Evolutionary conservation across 2,329 filamentous ascomycete species (phyloP).

Genomic region (Colletotrichum coccodes): DNA sequence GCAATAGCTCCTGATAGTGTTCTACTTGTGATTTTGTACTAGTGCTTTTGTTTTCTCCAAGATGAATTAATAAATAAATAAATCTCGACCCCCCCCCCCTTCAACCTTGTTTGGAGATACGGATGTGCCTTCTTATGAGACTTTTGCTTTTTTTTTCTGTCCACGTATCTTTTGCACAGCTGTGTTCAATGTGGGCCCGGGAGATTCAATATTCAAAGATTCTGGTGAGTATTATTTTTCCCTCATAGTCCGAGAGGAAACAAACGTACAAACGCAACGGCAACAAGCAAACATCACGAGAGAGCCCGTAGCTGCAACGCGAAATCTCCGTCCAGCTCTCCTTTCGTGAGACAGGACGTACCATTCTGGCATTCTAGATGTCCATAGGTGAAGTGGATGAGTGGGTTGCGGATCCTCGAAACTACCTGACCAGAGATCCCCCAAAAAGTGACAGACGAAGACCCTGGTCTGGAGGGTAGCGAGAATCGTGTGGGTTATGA

Average conservation of each 20-base stretch:
- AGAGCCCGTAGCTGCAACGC: conserved; percentile 3
- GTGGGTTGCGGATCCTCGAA: conserved; percentile 13
- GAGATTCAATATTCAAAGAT: neutral
- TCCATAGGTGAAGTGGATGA: neutral
- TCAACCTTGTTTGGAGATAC: neutral
- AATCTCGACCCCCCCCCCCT: no score
- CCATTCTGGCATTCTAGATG: neutral
- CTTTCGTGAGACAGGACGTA: neutral
- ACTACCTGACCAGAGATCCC: conserved; percentile 20
- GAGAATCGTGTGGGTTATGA: neutral
- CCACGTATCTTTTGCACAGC: neutral
- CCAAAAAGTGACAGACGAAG: neutral
- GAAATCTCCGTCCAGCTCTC: neutral
- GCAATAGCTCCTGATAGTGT: neutral
- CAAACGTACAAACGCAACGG: neutral
- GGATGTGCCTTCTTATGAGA: neutral
- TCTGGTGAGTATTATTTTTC: conserved; percentile 4
- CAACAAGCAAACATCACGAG: neutral
- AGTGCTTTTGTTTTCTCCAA: no score
- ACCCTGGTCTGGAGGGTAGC: neutral
- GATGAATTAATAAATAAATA: no score
- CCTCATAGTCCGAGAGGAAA: neutral
- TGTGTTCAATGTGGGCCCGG: neutral
- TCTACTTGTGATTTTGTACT: neutral
- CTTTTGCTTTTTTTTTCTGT: neutral